Conservation (phyloP, 768 basidiomycete species). For the Trametes cubensis region DNA sequence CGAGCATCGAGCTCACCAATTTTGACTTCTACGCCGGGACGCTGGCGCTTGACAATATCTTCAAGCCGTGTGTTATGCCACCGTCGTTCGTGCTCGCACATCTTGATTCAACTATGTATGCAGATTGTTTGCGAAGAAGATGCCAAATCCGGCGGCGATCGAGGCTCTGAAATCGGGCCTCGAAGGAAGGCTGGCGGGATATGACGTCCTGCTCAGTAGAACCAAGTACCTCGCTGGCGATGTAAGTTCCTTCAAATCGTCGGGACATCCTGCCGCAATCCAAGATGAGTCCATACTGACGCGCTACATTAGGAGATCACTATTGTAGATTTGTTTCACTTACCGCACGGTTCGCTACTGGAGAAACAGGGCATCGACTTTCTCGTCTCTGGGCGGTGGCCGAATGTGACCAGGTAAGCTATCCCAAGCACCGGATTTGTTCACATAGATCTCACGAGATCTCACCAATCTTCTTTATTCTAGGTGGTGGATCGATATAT, state of each 20-base stretch:
- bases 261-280: too few relatives aligned
- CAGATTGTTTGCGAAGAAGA: constrained; percentile 27
- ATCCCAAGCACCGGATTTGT: too few relatives aligned
- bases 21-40: constrained; percentile 53
- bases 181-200: constrained; percentile 50
- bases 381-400: too few relatives aligned
- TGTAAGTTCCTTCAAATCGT: constrained; percentile 25
- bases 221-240: constrained; percentile 53
- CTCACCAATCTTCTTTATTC: too few relatives aligned
- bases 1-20: constrained; percentile 53
- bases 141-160: constrained; percentile 37
- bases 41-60: constrained; percentile 52
- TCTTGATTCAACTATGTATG: constrained; percentile 27
- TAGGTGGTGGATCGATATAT: too few relatives aligned
- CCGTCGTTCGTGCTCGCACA: neutral
- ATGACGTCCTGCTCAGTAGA: constrained; percentile 59
- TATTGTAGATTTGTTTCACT: too few relatives aligned
- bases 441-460: too few relatives aligned
- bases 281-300: too few relatives aligned
- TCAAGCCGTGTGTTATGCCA: constrained; percentile 42
- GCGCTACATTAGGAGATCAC: too few relatives aligned
- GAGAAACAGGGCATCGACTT: too few relatives aligned
- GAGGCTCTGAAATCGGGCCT: constrained; percentile 35
- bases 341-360: too few relatives aligned
- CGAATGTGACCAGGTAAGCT: too few relatives aligned